These are phyloP conservation scores for Colletotrichum plurivorum DNA, from an alignment of 2,329 filamentous ascomycete species.

Conservation along the genomic window DNA sequence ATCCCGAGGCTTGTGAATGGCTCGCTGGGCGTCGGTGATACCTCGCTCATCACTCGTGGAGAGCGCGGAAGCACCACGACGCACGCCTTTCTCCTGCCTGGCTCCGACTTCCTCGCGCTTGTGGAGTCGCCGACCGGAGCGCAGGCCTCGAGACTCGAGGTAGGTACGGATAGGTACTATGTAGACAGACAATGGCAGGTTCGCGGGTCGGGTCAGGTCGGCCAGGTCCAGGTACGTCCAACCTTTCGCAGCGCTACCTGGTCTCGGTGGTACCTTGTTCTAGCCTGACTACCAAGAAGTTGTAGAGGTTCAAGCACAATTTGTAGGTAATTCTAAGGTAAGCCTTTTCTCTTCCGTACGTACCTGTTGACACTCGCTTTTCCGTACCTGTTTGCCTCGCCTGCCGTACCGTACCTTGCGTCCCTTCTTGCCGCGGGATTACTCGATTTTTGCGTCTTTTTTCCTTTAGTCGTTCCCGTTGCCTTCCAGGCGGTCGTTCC, in stretches of 20 bases:
- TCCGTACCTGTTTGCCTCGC: slow-evolving; percentile 13
- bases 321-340: slow-evolving; percentile 40
- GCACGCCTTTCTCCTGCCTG: not conserved
- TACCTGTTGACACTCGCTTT: slow-evolving; percentile 26
- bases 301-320: slow-evolving; percentile 21
- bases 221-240: slow-evolving; percentile 18
- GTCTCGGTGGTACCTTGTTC: slow-evolving; percentile 30
- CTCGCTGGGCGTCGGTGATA: slow-evolving; percentile 37
- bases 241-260: slow-evolving; percentile 27
- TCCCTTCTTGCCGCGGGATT: slow-evolving; percentile 19
- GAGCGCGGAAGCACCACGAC: slow-evolving; percentile 7
- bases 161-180: too few relatives aligned
- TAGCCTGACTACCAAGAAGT: slow-evolving; percentile 22
- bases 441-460: slow-evolving; percentile 23
- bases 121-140: slow-evolving; percentile 35
- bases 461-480: not conserved
- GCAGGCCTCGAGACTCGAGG: too few relatives aligned
- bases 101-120: slow-evolving; percentile 8
- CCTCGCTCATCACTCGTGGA: slow-evolving; percentile 35
- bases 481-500: slow-evolving; percentile 25
- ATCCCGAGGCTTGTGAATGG: slow-evolving; percentile 24
- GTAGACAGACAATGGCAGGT: not conserved
- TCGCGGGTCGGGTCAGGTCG: slow-evolving; percentile 5
- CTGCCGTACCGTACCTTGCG: not conserved
- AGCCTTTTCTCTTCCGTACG: slow-evolving; percentile 28